Percentiles rank a stretch among this genome's conserved stretches.
Evolutionary conservation across 257 asterid species (phyloP).

Genomic region (Knoxia roxburghii): DNA sequence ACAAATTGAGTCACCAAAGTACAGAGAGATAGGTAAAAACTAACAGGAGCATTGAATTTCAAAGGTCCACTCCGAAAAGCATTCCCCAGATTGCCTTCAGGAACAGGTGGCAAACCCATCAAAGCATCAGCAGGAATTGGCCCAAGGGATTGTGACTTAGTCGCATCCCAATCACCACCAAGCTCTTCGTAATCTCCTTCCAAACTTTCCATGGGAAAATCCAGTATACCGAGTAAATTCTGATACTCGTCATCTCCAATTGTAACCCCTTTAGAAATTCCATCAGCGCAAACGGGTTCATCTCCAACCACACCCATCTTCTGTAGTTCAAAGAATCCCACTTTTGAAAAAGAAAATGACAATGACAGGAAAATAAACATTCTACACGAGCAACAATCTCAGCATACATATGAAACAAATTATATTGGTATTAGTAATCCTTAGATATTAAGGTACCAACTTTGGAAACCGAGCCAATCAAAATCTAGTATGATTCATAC

Average conservation of each 20-base stretch:
- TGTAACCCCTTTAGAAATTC: constrained; percentile 25
- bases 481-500: background rate
- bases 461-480: background rate
- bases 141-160: constrained; percentile 46
- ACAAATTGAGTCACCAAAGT: background rate
- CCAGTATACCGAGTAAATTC: constrained; percentile 40
- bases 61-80: constrained; percentile 13
- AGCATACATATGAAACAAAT: constrained; percentile 3
- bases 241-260: constrained; percentile 38
- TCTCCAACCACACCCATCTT: constrained; percentile 38
- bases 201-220: constrained; percentile 66
- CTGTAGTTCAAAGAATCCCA: constrained; percentile 20
- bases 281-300: constrained; percentile 47
- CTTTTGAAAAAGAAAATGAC: background rate
- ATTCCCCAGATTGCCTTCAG: constrained; percentile 17
- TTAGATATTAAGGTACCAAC: background rate
- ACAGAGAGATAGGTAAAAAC: constrained; percentile 19
- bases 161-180: constrained; percentile 56
- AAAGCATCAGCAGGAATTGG: constrained; percentile 59
- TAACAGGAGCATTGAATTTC: constrained; percentile 29
- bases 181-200: constrained; percentile 39
- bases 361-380: constrained; percentile 8
- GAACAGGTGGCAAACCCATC: constrained; percentile 27
- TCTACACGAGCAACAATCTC: constrained; percentile 1
- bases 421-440: background rate